A percentile compares a stretch with the other conserved stretches of the same genome.
phyloP scores from a whole-genome alignment of 129 eudicot species.

The Logfia minima region DNA sequence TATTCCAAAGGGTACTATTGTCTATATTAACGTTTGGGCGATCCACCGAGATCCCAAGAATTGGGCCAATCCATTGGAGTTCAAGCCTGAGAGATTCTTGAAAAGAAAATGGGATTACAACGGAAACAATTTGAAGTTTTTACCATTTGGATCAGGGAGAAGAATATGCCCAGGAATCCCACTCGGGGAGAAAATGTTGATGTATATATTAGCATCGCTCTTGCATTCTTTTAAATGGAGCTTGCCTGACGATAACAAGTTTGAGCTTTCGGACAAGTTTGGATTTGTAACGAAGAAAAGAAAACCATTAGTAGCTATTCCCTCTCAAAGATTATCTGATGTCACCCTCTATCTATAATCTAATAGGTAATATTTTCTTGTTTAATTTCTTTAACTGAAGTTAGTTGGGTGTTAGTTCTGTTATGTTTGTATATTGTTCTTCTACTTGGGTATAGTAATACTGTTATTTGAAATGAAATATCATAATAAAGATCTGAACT shows the following conservation, averaged over 20 bases:
- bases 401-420: neutral
- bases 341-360: constrained; percentile 32
- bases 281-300: constrained; percentile 70
- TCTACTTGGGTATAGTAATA: neutral
- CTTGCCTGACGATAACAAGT: constrained; percentile 34
- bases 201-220: constrained; percentile 42
- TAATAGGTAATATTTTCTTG: neutral
- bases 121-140: constrained; percentile 39
- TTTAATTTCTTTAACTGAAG: neutral
- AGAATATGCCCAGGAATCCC: constrained; percentile 46
- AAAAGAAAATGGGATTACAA: constrained; percentile 36
- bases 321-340: constrained; percentile 49
- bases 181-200: constrained; percentile 34
- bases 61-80: constrained; percentile 46
- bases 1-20: constrained; percentile 39
- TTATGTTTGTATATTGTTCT: neutral
- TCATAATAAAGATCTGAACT: too few relatives aligned
- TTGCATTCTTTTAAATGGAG: constrained; percentile 49
- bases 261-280: constrained; percentile 57
- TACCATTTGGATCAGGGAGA: constrained; percentile 52
- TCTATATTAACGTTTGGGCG: constrained; percentile 39
- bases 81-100: constrained; percentile 45
- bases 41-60: constrained; percentile 42
- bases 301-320: constrained; percentile 53
- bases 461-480: neutral